Evolutionary conservation across 2,329 filamentous ascomycete species (phyloP), one percentile per base, ranked within the genome.

Genomic region (Phialophora tarda): DNA sequence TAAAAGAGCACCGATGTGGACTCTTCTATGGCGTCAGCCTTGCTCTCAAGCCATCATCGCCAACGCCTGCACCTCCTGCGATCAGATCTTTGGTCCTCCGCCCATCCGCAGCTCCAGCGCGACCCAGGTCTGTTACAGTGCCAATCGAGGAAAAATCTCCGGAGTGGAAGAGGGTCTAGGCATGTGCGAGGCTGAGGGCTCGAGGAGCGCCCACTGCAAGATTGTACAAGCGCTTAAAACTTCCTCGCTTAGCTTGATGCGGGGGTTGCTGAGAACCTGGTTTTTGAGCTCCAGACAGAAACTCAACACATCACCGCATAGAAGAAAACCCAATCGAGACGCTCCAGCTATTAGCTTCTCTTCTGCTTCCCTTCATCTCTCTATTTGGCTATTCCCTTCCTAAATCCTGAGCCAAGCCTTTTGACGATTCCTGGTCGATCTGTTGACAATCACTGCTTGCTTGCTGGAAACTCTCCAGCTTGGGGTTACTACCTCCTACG

Each of bases 211-310:
- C 21, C 14, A 28, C 48, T 28, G 48, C 48, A 23, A 23, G 26
- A 26, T 28, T 24, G 11, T 10, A 12, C 48, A 51, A 26, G 48
- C 23, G 48, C 24, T 23, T 12, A 23, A 51, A 51, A 28, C 23
- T 51, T 26, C 24, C 21, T 51, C 23, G 48, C 48, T 51, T 51
- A 10, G 48, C 23, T 51, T 26, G 21, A 51, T 51, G 48, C 48
- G 48, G 48, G 48, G 48, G 4, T 51, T 51, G 48, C 48, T 51
- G 23, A 55, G 53, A 55, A 55, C 53, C 53, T 24, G 53, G 32
- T 55, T 55, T 53, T 55, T 21, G 26, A 55, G 28, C 28, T 55
- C 28, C 28, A 34, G 28, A 55, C 26, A 55, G 28, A 23, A 55
- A 55, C 53, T 55, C 53, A 55, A 23, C 26, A 26, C 48, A 51